Evolutionary conservation across 345 rosid genomes (phyloP).

Genomic region (Hypericum perforatum): DNA sequence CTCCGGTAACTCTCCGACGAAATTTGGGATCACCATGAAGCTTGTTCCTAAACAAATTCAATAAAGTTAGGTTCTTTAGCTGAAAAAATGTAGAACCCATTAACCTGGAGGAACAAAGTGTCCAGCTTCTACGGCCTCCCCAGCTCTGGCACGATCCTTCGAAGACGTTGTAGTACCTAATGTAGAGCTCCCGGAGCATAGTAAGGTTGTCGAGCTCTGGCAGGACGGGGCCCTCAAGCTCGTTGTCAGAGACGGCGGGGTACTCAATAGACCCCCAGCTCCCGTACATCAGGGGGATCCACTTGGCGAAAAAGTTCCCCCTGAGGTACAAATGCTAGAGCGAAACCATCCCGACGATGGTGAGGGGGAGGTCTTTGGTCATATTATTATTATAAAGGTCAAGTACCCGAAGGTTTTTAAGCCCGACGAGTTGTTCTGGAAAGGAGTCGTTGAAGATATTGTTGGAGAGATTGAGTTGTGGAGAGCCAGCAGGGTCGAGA

Average conservation of each 20-base stretch:
- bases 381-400: slow-evolving; percentile 90
- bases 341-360: slow-evolving; percentile 50
- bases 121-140: slow-evolving; percentile 62
- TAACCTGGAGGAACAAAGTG: slow-evolving; percentile 79
- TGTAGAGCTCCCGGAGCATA: slow-evolving; percentile 52
- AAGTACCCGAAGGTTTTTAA: slow-evolving; percentile 53
- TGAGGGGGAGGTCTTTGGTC: slow-evolving; percentile 59
- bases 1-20: slow-evolving; percentile 58
- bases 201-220: slow-evolving; percentile 66
- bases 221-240: slow-evolving; percentile 58
- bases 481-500: slow-evolving; percentile 48
- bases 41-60: slow-evolving; percentile 76
- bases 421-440: slow-evolving; percentile 43
- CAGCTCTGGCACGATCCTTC: slow-evolving; percentile 53
- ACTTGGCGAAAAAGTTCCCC: slow-evolving; percentile 66
- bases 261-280: slow-evolving; percentile 61
- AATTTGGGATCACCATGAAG: slow-evolving; percentile 77
- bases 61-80: slow-evolving; percentile 56
- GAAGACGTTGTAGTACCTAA: slow-evolving; percentile 70
- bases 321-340: slow-evolving; percentile 78
- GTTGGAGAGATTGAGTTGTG: slow-evolving; percentile 63
- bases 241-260: slow-evolving; percentile 71
- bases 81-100: slow-evolving; percentile 39
- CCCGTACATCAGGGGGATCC: slow-evolving; percentile 67
- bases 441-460: slow-evolving; percentile 67